Evolutionary conservation across 768 basidiomycete genomes (phyloP), one percentile per base, ranked within the genome.

Genomic region (Lentinus brumalis): DNA sequence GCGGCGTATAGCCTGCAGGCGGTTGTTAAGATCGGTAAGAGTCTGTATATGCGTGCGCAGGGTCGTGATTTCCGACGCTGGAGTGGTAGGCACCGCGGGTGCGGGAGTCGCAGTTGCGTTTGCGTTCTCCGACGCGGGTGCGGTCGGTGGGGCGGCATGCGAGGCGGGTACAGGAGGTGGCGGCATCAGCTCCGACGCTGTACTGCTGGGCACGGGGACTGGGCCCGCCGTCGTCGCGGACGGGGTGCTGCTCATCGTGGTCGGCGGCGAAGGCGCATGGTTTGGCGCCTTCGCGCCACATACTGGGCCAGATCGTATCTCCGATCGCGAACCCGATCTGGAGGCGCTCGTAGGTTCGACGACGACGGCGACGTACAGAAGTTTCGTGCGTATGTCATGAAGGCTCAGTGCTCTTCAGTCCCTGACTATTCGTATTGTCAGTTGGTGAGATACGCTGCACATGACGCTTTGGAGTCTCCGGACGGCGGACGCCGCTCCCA

Each of bases 11-110:
- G 73, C 59, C 35, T 81, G 78, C 9, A 86, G 60, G 5, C 79
- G 77, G 50, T 63, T 73, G 46, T 81, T 77, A 18, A 85, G 68
- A 38, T 83, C 79, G 9, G 78, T 75, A 15, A 86, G 74, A 1
- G 77, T 70, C 57, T 82, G 75, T 26, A 86, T 79, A 64, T 79
- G 79, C 5, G 70, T 50, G 8, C 59, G 59, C 11, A 66, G 50
- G 5, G 56, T 49, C 9, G 57, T 42, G 29, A 66, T 38, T 21
- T 63, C 53, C 18, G 65, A 63, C 39, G 62, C 53, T 26, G 56
- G n/a, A 26, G 32, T 16, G 32, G 62, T 16, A 26, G 50, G 41
- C 16, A 2, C 10, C 26, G 46, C 38, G 31, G 32, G 7, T 16
- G 53, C 16, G 1, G 35, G 35, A 7, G 44, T 35, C n/a, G 29